These are phyloP conservation scores for Lentinula sp. DNA, from an alignment of 768 basidiomycete species.

Conservation along the genomic window DNA sequence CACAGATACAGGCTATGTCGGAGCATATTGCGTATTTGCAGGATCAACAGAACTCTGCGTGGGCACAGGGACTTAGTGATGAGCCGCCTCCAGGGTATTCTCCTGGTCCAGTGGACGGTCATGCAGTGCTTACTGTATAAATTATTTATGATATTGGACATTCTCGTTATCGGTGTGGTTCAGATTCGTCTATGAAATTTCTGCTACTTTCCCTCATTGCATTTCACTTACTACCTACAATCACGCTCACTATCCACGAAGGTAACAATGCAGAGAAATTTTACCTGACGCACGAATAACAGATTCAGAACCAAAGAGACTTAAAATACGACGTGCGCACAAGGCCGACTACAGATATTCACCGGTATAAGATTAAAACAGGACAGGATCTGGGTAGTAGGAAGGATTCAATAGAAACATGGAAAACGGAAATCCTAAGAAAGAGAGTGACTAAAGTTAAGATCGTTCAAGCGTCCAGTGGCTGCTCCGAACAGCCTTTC, in stretches of 20 bases:
- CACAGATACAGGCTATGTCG: slow-evolving; percentile 4
- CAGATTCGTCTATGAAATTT: too few species aligned
- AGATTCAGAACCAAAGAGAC: not conserved
- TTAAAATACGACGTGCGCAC: not conserved
- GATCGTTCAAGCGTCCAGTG: not conserved
- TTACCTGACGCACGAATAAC: not conserved
- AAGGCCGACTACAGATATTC: not conserved
- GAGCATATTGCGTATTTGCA: slow-evolving; percentile 9
- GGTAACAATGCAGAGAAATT: not conserved
- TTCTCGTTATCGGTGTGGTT: too few species aligned
- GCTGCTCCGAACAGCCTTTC: not conserved
- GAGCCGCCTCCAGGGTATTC: slow-evolving; percentile 12
- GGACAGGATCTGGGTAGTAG: not conserved
- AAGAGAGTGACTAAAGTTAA: not conserved
- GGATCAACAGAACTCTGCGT: slow-evolving; percentile 3
- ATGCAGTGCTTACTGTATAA: not conserved
- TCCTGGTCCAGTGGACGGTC: not conserved
- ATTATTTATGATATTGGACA: not conserved
- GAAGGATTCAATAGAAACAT: not conserved
- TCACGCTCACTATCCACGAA: too few species aligned
- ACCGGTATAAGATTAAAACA: not conserved
- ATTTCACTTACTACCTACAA: too few species aligned
- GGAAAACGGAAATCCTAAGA: not conserved
- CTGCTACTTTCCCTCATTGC: too few species aligned
- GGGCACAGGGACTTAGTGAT: slow-evolving; percentile 11